Conservation (phyloP, 176 grass and related monocot species). For the Chrysopogon serrulatus region DNA sequence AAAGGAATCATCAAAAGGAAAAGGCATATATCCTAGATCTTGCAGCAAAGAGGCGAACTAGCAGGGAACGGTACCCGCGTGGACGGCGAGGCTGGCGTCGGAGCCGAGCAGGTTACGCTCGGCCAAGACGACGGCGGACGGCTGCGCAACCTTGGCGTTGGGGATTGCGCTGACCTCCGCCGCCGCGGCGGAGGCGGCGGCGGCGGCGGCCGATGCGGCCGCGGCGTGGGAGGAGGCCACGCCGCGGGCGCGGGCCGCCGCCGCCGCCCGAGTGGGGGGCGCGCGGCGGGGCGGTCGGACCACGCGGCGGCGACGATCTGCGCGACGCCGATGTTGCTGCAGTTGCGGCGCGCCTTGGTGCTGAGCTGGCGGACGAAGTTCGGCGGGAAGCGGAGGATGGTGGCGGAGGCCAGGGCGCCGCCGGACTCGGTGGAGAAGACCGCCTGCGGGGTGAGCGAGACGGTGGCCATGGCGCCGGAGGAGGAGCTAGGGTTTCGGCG, state of each 20-base stretch:
- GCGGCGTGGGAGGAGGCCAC: constrained; percentile 33
- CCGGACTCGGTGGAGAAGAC: constrained; percentile 36
- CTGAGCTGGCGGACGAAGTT: constrained; percentile 98
- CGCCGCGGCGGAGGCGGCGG: constrained; percentile 22
- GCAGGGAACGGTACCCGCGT: constrained; percentile 57
- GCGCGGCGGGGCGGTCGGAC: constrained; percentile 47
- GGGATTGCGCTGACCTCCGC: constrained; percentile 47
- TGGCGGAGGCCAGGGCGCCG: constrained; percentile 31
- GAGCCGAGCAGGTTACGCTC: constrained; percentile 69
- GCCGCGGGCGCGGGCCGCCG: constrained; percentile 39
- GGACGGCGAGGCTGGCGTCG: constrained; percentile 95
- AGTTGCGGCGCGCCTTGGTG: constrained; percentile 98
- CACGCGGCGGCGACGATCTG: constrained; percentile 97
- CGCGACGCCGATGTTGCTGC: constrained; percentile 98
- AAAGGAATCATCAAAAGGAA: constrained; percentile 8
- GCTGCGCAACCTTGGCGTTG: constrained; percentile 65
- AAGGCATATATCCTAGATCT: constrained; percentile 33
- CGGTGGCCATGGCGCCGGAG: constrained; percentile 39
- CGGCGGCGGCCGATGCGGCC: constrained; percentile 25
- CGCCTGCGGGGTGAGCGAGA: constrained; percentile 40
- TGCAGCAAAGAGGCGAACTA: constrained; percentile 1
- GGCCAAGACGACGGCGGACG: constrained; percentile 37
- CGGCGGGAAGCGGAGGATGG: constrained; percentile 82
- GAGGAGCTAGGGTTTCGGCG: constrained; percentile 39
- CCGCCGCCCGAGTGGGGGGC: constrained; percentile 44